phyloP scores from a whole-genome alignment of 306 rosid genomes.

The Rosa rugosa region DNA sequence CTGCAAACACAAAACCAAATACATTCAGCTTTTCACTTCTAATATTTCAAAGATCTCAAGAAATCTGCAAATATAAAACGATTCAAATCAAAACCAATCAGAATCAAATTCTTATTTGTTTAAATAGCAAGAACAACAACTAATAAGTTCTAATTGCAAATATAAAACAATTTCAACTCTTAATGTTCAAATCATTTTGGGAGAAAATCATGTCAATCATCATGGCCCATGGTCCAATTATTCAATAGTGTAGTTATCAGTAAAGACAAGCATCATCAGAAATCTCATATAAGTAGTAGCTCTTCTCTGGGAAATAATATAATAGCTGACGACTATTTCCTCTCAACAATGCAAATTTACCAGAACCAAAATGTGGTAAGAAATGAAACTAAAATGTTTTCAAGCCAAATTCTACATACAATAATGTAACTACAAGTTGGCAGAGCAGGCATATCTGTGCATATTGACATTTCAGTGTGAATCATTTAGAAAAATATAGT shows the following conservation, averaged over 20 bases:
- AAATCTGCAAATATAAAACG: not conserved
- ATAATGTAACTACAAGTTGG: not conserved
- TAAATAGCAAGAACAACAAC: not conserved
- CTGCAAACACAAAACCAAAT: no score
- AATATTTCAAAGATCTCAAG: not conserved
- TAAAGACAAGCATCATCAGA: constrained; percentile 2
- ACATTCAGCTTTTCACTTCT: no score
- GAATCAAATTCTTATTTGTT: not conserved
- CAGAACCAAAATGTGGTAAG: not conserved
- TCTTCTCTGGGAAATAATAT: not conserved
- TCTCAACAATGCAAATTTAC: not conserved
- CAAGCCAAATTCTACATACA: constrained; percentile 1
- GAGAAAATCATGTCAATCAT: not conserved
- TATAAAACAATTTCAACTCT: not conserved
- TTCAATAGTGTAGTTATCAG: not conserved
- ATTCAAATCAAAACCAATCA: not conserved
- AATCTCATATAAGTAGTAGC: constrained; percentile 8
- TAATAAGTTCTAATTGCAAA: not conserved
- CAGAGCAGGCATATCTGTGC: not conserved
- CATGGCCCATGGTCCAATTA: constrained; percentile 14
- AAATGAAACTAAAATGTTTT: not conserved
- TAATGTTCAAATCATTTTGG: not conserved
- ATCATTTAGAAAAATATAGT: not conserved
- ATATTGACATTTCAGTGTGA: not conserved
- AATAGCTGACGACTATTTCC: not conserved